Conservation (phyloP, 2,329 filamentous ascomycete species). For the Xylariaceae sp. region DNA sequence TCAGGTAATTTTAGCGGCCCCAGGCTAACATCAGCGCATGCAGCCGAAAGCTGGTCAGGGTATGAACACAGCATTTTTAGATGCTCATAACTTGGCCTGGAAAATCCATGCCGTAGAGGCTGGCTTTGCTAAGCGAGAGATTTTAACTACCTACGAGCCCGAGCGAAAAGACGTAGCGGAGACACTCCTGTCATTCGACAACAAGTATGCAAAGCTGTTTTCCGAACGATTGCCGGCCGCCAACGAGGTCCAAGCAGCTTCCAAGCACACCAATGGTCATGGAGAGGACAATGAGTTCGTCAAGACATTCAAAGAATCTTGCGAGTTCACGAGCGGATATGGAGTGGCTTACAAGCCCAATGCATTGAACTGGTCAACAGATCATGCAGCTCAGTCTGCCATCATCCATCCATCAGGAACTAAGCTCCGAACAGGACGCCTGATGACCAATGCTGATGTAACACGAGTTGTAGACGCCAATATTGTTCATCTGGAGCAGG, state of each 20-base stretch:
- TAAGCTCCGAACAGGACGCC: conserved; percentile 67
- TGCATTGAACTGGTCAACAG: conserved; percentile 74
- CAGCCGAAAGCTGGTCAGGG: conserved; percentile 73
- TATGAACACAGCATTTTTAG: conserved; percentile 76
- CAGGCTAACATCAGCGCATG: conserved; percentile 37
- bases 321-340: conserved; percentile 90
- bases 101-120: conserved; percentile 89
- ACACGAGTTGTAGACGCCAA: conserved; percentile 87
- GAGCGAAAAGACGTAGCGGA: conserved; percentile 85
- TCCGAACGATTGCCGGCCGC: conserved; percentile 72
- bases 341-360: conserved; percentile 84
- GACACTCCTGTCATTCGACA: conserved; percentile 79
- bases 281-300: conserved; percentile 73
- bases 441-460: conserved; percentile 74
- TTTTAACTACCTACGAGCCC: conserved; percentile 80
- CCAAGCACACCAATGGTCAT: conserved; percentile 31
- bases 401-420: conserved; percentile 64
- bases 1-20: neutral
- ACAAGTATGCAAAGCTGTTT: conserved; percentile 85
- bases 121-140: conserved; percentile 70
- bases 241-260: conserved; percentile 67
- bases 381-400: conserved; percentile 66
- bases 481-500: conserved; percentile 84
- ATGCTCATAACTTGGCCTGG: conserved; percentile 89
- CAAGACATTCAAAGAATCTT: conserved; percentile 84